Evolutionary conservation across 129 eudicot genomes (phyloP), one percentile per base, ranked within the genome.

Genomic region (Arctium minus): DNA sequence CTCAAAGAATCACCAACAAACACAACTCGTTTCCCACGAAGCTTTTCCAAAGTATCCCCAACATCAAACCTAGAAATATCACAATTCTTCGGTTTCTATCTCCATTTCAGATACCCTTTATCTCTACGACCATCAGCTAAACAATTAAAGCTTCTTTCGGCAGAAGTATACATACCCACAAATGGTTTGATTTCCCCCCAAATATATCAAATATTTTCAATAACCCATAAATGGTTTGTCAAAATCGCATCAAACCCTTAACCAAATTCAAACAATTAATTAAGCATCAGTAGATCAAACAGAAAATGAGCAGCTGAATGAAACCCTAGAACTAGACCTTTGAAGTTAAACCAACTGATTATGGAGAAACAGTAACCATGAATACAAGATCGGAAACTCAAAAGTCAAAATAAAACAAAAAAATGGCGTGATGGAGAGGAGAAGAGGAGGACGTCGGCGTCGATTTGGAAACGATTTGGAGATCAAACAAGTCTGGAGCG

Each of bases 121-220:
- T 91, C 97, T 39, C 60, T 88, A 36, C 97, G 85, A 73, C 98
- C 98, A 77, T 95, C 92, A 7, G 87, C 91, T 82, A 95, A 89
- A 86, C 98, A 95, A 85, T 91, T 81, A 78, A 95, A 95, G 56
- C 98, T 94, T 22, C 60, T 82, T 74, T 95, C 98, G 2, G 86
- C 92, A 83, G 92, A 95, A 2, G 97, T 72, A 88, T 30, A 87
- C 72, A 88, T 86, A 92, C 56, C 92, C 93, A 79, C 80, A 90
- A 76, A 84, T 69, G 42, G 88, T 39, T 75, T 56, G 72, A 71
- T 77, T 86, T 73, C 17, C 37, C 82, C 62, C 38, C 38, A 74
- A 76, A 31, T 5, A 53, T 29, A 53, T 35, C 44, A 72, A 76
- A 83, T 30, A 12, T 15, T 73, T 82, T 7, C 31, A 75, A 44